A percentile compares a stretch with the other conserved stretches of the same genome.
phyloP scores from a whole-genome alignment of 164 flowering plant genomes.

The Akebia trifoliata region DNA sequence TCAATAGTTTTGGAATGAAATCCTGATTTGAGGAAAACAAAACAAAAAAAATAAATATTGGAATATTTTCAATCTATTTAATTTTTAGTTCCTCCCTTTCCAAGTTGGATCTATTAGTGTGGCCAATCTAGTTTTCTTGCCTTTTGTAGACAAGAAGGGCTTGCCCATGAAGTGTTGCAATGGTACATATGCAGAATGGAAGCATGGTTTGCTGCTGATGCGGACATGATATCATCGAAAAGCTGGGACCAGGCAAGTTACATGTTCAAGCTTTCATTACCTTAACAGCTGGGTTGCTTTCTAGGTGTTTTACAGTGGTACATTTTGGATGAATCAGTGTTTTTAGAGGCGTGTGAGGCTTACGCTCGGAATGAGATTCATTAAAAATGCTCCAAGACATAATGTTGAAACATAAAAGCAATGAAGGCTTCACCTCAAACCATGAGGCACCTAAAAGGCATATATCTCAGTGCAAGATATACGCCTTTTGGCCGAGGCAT shows the following conservation, averaged over 20 bases:
- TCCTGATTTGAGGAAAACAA: conserved; percentile 67
- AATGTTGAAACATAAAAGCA: too few species aligned
- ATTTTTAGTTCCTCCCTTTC: neutral
- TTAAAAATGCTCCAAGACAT: too few species aligned
- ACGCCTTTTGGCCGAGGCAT: too few species aligned
- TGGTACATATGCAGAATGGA: conserved; percentile 96
- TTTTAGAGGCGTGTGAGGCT: too few species aligned
- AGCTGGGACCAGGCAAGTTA: conserved; percentile 81
- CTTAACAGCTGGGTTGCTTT: neutral
- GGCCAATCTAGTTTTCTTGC: neutral
- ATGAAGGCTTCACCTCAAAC: too few species aligned
- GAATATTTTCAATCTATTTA: neutral
- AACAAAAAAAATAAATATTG: too few species aligned
- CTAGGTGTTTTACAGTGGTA: neutral
- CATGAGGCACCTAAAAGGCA: too few species aligned
- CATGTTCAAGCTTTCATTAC: neutral
- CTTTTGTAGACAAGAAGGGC: conserved; percentile 60
- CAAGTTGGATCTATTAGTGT: neutral
- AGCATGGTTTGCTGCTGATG: conserved; percentile 97
- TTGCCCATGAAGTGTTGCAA: conserved; percentile 71
- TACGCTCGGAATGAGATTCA: too few species aligned
- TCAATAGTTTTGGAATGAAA: conserved; percentile 58
- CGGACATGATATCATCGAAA: conserved; percentile 81
- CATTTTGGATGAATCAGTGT: too few species aligned
- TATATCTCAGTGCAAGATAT: too few species aligned